A percentile compares a stretch with the other conserved stretches of the same genome.
Evolutionary conservation across 352 stramenopile species (phyloP).

Genomic region (Thalassiosira livingstoniorum): DNA sequence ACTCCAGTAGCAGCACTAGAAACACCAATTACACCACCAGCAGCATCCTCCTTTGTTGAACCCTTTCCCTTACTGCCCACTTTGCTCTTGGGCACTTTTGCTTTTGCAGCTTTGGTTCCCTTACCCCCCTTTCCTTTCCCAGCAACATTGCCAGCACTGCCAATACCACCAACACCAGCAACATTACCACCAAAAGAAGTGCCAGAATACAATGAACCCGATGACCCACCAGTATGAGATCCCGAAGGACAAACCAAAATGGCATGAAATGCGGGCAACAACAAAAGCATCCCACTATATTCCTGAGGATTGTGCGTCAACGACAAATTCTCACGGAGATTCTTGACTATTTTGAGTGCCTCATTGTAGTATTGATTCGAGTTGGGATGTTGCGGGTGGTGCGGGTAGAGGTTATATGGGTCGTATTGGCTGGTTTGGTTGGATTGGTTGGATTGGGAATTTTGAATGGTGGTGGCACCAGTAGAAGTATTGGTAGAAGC

Average conservation of each 20-base stretch:
- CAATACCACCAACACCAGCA: background rate
- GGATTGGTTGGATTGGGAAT: background rate
- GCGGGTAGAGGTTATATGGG: background rate
- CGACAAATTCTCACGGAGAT: background rate
- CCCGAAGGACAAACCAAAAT: background rate
- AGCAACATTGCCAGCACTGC: background rate
- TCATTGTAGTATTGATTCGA: background rate
- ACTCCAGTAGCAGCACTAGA: background rate
- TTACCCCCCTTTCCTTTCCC: background rate
- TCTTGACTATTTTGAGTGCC: background rate
- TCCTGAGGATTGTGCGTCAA: background rate
- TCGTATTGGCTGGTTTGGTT: background rate
- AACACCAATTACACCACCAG: no score
- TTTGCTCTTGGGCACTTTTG: background rate
- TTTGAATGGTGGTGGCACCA: background rate
- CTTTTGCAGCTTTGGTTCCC: background rate
- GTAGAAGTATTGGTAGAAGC: background rate
- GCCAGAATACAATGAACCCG: background rate
- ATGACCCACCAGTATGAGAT: background rate
- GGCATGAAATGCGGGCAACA: background rate
- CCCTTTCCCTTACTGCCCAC: no score
- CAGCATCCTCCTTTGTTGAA: no score
- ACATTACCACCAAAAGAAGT: background rate
- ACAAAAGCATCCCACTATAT: background rate
- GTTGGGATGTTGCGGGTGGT: background rate